Evolutionary conservation across 768 basidiomycete species (phyloP).

Genomic region (Mycena filopes): DNA sequence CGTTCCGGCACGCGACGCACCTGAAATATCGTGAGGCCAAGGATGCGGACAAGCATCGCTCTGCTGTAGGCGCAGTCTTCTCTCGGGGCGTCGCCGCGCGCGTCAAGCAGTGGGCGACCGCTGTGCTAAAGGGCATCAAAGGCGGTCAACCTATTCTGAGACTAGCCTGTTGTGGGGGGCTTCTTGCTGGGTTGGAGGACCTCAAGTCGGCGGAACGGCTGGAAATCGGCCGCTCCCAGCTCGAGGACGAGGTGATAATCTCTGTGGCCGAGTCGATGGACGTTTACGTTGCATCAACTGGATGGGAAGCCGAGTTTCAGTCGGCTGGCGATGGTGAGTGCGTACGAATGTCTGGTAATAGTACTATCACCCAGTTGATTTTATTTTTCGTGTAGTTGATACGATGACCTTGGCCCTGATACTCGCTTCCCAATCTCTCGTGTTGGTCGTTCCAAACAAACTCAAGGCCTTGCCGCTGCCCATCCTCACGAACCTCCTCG

Average conservation of each 20-base stretch:
- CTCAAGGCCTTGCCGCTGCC: constrained; percentile 71
- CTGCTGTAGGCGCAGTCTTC: constrained; percentile 47
- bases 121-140: constrained; percentile 66
- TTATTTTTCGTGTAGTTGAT: constrained; percentile 53
- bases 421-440: constrained; percentile 68
- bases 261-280: constrained; percentile 83
- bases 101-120: constrained; percentile 61
- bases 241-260: constrained; percentile 75
- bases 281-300: constrained; percentile 48
- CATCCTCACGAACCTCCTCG: constrained; percentile 46
- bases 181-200: constrained; percentile 74
- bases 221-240: constrained; percentile 47
- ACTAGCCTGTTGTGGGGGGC: constrained; percentile 70
- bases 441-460: constrained; percentile 63
- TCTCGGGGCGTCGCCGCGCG: constrained; percentile 51
- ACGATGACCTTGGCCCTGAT: constrained; percentile 63
- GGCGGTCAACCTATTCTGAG: constrained; percentile 73
- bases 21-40: constrained; percentile 57
- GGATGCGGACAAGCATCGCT: constrained; percentile 46
- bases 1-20: constrained; percentile 71
- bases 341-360: constrained; percentile 12
- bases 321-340: constrained; percentile 57
- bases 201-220: constrained; percentile 46
- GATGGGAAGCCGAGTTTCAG: constrained; percentile 79
- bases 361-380: constrained; percentile 1